Percentiles rank a stretch among this genome's conserved stretches.
phyloP scores from a whole-genome alignment of 164 flowering plant species.

The grape (Vitis vinifera) region ASM3070453v1 NC_081816.1:443501-444000 shows the following conservation, averaged over 20 bases:
- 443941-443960: slow-evolving; percentile 2
- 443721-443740: background rate
- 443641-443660: slow-evolving; percentile 62
- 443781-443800: background rate
- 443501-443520: slow-evolving; percentile 34
- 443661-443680: slow-evolving; percentile 58
- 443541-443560: slow-evolving; percentile 64
- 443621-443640: slow-evolving; percentile 62
- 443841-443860: no score
- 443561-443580: slow-evolving; percentile 69
- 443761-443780: background rate
- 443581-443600: slow-evolving; percentile 62
- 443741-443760: background rate
- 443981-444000: slow-evolving; percentile 14
- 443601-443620: slow-evolving; percentile 61
- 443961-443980: slow-evolving; percentile 2
- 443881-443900: slow-evolving; percentile 10
- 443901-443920: background rate
- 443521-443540: slow-evolving; percentile 45
- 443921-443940: background rate
- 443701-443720: slow-evolving; percentile 68
- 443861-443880: background rate
- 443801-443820: background rate
- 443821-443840: background rate
- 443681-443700: slow-evolving; percentile 64